Base-by-base conservation (phyloP, 208 protist genomes). In the Herpetomonas samuelpessoai region DNA sequence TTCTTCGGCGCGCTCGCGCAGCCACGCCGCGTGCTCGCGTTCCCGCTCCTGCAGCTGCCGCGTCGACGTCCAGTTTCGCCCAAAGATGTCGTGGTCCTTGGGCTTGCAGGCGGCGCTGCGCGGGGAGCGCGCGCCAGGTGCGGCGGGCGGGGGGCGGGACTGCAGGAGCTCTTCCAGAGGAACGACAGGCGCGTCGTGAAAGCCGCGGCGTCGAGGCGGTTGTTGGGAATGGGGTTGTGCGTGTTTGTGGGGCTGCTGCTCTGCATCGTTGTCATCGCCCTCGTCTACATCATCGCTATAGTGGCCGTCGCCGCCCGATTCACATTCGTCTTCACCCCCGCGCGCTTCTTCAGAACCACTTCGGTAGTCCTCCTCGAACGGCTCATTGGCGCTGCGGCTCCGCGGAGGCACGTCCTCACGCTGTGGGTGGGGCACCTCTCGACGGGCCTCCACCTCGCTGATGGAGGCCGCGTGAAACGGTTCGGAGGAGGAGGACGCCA, bases 11-110 rank as follows among this genome's bases (percentile, higher is more conserved):
- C 35, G 35, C 35, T 16, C 10, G 35, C 35, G 16, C 35, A 7
- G 35, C 35, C 35, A 16, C 10, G 10, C 35, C 35, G 35, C 10
- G 10, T 16, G 10, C 35, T 16, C 35, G 10, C 35, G 10, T 41
- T 16, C 35, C 16, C 35, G 16, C 44, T 22, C 10, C 44, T 22
- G 44, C 44, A 24, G 44, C 44, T 48, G 44, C 18, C 22, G 44
- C 44, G 4, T 3, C 16, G 19, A 7, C 16, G 44, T 7, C 3
- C 4, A 6, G 44, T 48, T 48, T 4, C 44, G 4, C 16, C 44
- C 44, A 26, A 62, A 62, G 47, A 62, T 54, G 31, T 62, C 57
- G 57, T 62, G 57, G 49, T 62, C 57, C 30, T 29, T 38, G 3
- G 57, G 57, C 10, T 16, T 9, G 18, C 9, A 19, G 18, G 44